phyloP scores from a whole-genome alignment of 2,329 filamentous ascomycete species.

The Talaromyces sp. region DNA sequence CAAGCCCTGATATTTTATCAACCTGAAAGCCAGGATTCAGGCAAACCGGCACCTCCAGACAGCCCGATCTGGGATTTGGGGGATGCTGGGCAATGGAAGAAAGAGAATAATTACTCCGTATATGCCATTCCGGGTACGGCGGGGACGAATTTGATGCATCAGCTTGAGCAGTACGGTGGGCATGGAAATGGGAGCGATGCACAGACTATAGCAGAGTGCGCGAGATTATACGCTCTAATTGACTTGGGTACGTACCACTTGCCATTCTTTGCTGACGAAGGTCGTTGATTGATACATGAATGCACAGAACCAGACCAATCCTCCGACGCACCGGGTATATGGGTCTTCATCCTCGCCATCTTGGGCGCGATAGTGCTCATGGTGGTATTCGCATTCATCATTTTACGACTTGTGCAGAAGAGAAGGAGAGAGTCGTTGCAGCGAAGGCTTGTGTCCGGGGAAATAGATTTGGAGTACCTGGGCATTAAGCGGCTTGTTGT shows the following conservation, averaged over 20 bases:
- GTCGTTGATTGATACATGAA: neutral
- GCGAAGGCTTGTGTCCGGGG: slow-evolving; percentile 66
- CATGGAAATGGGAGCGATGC: neutral
- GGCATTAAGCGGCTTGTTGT: slow-evolving; percentile 81
- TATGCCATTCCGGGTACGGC: slow-evolving; percentile 72
- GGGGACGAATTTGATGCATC: slow-evolving; percentile 66
- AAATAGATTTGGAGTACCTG: slow-evolving; percentile 63
- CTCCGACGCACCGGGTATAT: slow-evolving; percentile 65
- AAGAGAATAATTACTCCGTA: slow-evolving; percentile 69
- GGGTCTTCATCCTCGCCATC: slow-evolving; percentile 74
- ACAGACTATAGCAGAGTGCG: slow-evolving; percentile 1
- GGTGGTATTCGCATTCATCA: slow-evolving; percentile 62
- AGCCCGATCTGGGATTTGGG: slow-evolving; percentile 67
- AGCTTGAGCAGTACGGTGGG: slow-evolving; percentile 64
- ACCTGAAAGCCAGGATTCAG: slow-evolving; percentile 44
- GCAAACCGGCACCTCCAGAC: slow-evolving; percentile 62
- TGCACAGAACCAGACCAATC: slow-evolving; percentile 29
- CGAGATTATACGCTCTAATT: slow-evolving; percentile 51
- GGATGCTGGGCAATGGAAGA: slow-evolving; percentile 69
- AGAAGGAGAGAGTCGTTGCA: slow-evolving; percentile 65
- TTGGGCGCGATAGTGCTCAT: slow-evolving; percentile 75
- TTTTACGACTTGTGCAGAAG: slow-evolving; percentile 75
- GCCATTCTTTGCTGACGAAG: slow-evolving; percentile 32
- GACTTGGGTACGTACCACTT: slow-evolving; percentile 51
- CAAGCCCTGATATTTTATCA: slow-evolving; percentile 58